Conservation (phyloP, 208 protist genomes). For the Willaertia magna region DNA sequence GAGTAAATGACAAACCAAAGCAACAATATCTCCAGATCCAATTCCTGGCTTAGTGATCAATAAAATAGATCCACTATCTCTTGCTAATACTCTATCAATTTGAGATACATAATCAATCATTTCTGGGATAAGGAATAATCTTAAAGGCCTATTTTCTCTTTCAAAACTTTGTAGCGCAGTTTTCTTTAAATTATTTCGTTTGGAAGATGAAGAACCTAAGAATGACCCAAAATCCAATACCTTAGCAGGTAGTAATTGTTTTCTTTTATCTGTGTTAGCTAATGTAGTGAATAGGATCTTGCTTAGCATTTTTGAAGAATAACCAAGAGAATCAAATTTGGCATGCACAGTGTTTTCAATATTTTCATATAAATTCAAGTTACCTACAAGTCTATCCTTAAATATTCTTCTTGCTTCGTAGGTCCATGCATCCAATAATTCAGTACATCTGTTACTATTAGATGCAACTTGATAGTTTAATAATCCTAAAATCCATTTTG, state of each 20-base stretch:
- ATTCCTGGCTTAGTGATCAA: constrained; percentile 80
- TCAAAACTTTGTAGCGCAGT: constrained; percentile 47
- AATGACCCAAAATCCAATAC: not conserved
- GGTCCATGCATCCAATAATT: constrained; percentile 65
- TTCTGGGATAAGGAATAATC: constrained; percentile 83
- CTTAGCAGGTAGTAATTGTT: not conserved
- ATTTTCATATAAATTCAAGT: not conserved
- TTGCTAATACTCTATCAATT: constrained; percentile 86
- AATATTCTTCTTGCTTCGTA: constrained; percentile 86
- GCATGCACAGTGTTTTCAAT: not conserved
- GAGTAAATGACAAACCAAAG: constrained; percentile 71
- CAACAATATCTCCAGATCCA: constrained; percentile 69
- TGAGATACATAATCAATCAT: constrained; percentile 75
- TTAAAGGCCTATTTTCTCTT: constrained; percentile 73
- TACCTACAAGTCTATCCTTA: constrained; percentile 71
- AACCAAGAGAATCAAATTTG: not conserved
- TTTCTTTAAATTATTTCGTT: constrained; percentile 6
- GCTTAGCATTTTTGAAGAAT: not conserved
- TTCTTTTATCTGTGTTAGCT: not conserved
- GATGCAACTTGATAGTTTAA: constrained; percentile 69
- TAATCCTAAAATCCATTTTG: constrained; percentile 74
- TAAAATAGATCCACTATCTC: constrained; percentile 76
- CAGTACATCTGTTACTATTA: constrained; percentile 20
- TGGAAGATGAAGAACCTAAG: not conserved
- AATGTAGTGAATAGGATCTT: not conserved